A percentile compares a stretch with the other conserved stretches of the same genome.
phyloP scores from a whole-genome alignment of 768 basidiomycete genomes.

The Ephemerocybe angulata region DNA sequence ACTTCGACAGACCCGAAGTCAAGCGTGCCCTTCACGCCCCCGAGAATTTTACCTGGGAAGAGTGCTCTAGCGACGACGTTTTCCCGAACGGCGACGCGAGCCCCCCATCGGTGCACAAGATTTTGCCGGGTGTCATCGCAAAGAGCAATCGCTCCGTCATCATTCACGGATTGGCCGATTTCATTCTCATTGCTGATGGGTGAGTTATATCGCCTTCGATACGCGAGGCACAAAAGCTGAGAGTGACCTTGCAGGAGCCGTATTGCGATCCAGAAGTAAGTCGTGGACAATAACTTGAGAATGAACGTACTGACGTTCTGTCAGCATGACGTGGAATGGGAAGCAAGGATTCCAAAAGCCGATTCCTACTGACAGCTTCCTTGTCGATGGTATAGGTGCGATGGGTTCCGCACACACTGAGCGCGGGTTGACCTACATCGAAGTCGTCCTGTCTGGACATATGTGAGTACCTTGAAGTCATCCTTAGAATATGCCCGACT shows the following conservation, averaged over 20 bases:
- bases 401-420: constrained; percentile 64
- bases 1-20: constrained; percentile 68
- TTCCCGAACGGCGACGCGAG: constrained; percentile 63
- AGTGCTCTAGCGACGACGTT: constrained; percentile 59
- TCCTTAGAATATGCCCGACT: not conserved
- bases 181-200: constrained; percentile 71
- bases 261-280: constrained; percentile 64
- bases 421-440: constrained; percentile 63
- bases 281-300: not conserved
- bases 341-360: constrained; percentile 72
- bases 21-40: constrained; percentile 73
- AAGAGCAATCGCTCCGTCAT: constrained; percentile 68
- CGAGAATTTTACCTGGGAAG: constrained; percentile 51
- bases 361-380: constrained; percentile 60
- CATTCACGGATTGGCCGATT: constrained; percentile 71
- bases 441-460: constrained; percentile 67
- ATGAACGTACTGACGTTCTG: not conserved
- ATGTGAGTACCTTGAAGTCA: constrained; percentile 43
- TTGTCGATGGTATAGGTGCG: constrained; percentile 70
- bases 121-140: constrained; percentile 73
- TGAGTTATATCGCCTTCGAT: too few species aligned
- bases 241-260: too few species aligned
- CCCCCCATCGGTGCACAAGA: constrained; percentile 57
- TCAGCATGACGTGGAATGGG: constrained; percentile 56
- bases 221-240: too few species aligned